Evolutionary conservation across 1,284 basidiomycete species (phyloP), one percentile per base, ranked within the genome.

Genomic region (Irpex sp.): DNA sequence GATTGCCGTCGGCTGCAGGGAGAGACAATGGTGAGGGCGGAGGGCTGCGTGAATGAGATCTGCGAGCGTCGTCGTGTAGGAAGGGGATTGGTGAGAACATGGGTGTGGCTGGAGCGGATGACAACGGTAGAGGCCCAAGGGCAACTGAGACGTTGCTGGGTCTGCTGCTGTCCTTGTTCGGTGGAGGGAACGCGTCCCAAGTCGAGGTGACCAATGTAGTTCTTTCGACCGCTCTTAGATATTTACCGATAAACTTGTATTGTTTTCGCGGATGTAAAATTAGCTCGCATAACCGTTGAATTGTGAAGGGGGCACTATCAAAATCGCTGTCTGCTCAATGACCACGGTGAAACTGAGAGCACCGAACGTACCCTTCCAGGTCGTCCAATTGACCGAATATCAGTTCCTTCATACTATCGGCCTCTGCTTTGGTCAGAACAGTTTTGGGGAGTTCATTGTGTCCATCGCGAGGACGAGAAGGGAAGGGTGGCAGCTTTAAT

Each of bases 271-370:
- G 94, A 37, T 83, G 75, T 5, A 90, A 68, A 54, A 89, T 87
- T n/a, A 98, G 84, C 72, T 97, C 95, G 69, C 92, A 93, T 15
- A 97, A 76, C 43, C 95, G 88, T 75, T 98, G 95, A 59, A 97
- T 90, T 3, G 95, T 97, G 76, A 97, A 98, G 2, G 95, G 95
- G 0, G 93, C 85, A 60, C 85, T 86, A 58, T 17, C 49, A 15
- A 58, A 62, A 47, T 21, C 43, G 26, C 2, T 26, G 26, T 46
- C 5, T 56, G 63, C 59, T 68, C 58, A 36, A 39, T 46, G 57
- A 47, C 49, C 62, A 59, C 36, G 47, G 36, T 13, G 65, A 11
- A 21, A 13, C 26, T 60, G 55, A 50, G 56, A n/a, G 47, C 43
- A 47, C 49, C 46, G 58, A 1, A 79, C 86, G 59, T 67, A 93